phyloP scores from a whole-genome alignment of 345 rosid genomes.

The Odontarrhena argentea region DNA sequence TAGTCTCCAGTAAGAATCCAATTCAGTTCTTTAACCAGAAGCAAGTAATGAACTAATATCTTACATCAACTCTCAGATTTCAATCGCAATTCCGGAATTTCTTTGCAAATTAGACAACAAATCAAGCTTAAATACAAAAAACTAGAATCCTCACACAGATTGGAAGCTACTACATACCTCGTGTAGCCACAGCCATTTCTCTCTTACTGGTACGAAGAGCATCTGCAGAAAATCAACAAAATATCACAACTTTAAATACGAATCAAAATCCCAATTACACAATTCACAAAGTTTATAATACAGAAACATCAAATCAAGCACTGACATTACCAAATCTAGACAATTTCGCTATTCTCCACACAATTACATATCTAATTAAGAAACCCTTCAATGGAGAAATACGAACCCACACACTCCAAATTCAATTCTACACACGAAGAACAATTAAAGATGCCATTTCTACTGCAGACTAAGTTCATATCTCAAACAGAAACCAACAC shows the following conservation, averaged over 20 bases:
- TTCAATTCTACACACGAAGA: conserved; percentile 12
- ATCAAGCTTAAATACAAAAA: not conserved
- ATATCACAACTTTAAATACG: conserved; percentile 14
- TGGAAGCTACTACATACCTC: conserved; percentile 52
- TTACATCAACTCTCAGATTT: not conserved
- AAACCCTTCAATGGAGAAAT: not conserved
- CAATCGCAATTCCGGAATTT: not conserved
- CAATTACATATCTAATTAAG: conserved; percentile 20
- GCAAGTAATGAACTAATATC: not conserved
- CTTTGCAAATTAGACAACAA: not conserved
- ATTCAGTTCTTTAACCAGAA: not conserved
- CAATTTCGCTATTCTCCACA: not conserved
- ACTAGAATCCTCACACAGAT: not conserved
- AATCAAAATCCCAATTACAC: conserved; percentile 1
- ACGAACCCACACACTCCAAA: conserved; percentile 7
- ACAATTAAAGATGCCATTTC: not conserved
- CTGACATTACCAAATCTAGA: not conserved
- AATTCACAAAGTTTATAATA: not conserved
- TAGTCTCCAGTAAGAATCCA: not conserved
- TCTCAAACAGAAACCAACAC: not conserved
- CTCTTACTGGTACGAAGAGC: conserved; percentile 88
- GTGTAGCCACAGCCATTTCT: conserved; percentile 90
- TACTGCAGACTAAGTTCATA: not conserved
- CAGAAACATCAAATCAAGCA: not conserved
- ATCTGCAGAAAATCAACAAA: conserved; percentile 39